Conservation (phyloP, 805 yeast species). For the Lachancea mirantina region DNA sequence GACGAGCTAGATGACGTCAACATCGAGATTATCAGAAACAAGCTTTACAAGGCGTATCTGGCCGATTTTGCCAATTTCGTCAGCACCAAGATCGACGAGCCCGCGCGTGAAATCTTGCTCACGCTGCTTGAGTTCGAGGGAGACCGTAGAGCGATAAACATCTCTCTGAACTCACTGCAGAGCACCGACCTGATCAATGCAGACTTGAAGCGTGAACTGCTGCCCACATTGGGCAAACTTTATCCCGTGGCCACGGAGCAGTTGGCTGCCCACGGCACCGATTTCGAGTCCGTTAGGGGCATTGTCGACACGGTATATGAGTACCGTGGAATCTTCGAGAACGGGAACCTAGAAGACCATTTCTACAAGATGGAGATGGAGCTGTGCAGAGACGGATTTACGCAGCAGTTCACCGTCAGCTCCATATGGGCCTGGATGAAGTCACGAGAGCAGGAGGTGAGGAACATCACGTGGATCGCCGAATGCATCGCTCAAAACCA, state of each 20-base stretch:
- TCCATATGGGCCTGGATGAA: slow-evolving; percentile 96
- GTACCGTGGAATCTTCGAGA: slow-evolving; percentile 51
- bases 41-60: slow-evolving; percentile 84
- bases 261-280: slow-evolving; percentile 65
- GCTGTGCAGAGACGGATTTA: slow-evolving; percentile 83
- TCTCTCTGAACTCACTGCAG: slow-evolving; percentile 75
- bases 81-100: slow-evolving; percentile 51
- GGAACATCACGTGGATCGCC: slow-evolving; percentile 99
- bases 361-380: slow-evolving; percentile 90
- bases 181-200: slow-evolving; percentile 42
- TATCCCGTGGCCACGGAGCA: slow-evolving; percentile 60
- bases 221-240: slow-evolving; percentile 79
- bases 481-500: slow-evolving; percentile 99
- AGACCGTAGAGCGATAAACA: slow-evolving; percentile 89
- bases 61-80: slow-evolving; percentile 78
- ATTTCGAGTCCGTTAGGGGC: slow-evolving; percentile 70
- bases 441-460: slow-evolving; percentile 91
- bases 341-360: slow-evolving; percentile 78
- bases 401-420: slow-evolving; percentile 89
- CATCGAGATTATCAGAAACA: slow-evolving; percentile 90
- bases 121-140: slow-evolving; percentile 82
- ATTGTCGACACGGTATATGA: slow-evolving; percentile 60
- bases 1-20: slow-evolving; percentile 92
- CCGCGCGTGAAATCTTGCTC: slow-evolving; percentile 77
- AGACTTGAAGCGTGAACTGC: slow-evolving; percentile 65